Evolutionary conservation across 192 early-diverging fungal species (phyloP), one percentile per base, ranked within the genome.

Genomic region (Gryganskiella cystojenkinii): DNA sequence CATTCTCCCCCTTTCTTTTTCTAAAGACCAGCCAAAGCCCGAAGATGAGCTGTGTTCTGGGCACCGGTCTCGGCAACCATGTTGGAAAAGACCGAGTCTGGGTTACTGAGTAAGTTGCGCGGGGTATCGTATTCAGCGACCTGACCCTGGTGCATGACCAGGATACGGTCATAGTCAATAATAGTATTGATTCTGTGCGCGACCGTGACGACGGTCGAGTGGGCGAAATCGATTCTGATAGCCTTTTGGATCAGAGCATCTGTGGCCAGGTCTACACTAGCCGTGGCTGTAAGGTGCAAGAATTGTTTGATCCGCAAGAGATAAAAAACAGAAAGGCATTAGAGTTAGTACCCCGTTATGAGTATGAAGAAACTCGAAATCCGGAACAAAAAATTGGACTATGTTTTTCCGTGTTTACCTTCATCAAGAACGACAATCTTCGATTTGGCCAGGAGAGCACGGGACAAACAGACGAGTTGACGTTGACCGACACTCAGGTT

Each of bases 401-500:
- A 45, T 31, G 8, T 14, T 50, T 15, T 10, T 20, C 35, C 33
- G 1, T 61, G 14, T 31, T 85, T 89, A 40, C 88, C 94, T 71
- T 96, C 95, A 74, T 96, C 95, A 46, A 96, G 82, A 31, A 96
- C 88, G 27, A 96, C 69, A 31, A 96, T 84, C 35, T 86, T 87
- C 19, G 92, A 92, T 20, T 87, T 89, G 28, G 90, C 82, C 25
- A 95, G 81, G 31, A 94, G 57, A 2, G 90, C 92, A 15, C 92
- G 83, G 4, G 85, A 84, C 20, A 91, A 61, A 53, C 87, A 89
- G 47, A 91, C 64, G 8, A 90, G 80, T 71, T 95, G 94, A n/a
- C 90, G 75, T 72, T 95, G 93, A 22, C 93, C 93, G 40, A 90
- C 90, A 50, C 90, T 94, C 65, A 95, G 90, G 76, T 97, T 96